Base-by-base conservation (phyloP, 2,329 filamentous ascomycete species). In the Dactylonectria macrodidyma region DNA sequence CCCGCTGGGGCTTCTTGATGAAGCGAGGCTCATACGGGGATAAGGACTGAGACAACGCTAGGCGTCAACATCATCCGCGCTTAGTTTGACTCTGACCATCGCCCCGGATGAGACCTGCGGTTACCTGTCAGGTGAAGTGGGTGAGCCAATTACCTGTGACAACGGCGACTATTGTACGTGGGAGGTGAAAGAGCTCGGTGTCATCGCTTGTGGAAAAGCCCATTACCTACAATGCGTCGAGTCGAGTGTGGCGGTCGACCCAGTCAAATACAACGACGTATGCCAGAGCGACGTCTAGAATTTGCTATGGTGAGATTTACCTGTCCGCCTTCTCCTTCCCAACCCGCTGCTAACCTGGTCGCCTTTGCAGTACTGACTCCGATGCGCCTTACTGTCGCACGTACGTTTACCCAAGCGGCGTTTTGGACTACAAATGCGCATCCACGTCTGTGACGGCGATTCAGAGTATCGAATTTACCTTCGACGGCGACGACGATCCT, bases 241-340 rank as follows among this genome's bases (percentile, higher is more conserved):
- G 2, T 47, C 54, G 3, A 41, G 36, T 1, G 47, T 62, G 0
- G 62, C 63, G 11, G 14, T 51, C 0, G 33, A 71, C 14, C 59
- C 69, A 0, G 56, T 58, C 4, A 5, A 63, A 7, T 72, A 69
- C 14, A 16, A 68, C 22, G 70, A 72, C 16, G 66, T 72, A 9
- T 72, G 69, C 11, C 62, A 72, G 33, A 70, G 64, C 14, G 72
- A 72, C 56, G 5, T 30, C 3, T 72, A 41, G 24, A 67, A 72
- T 11, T 69, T 72, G 9, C 62, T 67, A 11, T 72, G 70, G 70
- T 72, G n/a, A 55, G 69, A 5, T 38, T 1, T 19, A 1, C 1
- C 12, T 7, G 0, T 5, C 22, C 8, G 0, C 16, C 2, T 0
- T 30, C 30, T 60, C 4, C 48, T n/a, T 5, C 19, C 38, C 38